Evolutionary conservation across 106 monocot species (phyloP), one percentile per base, ranked within the genome.

Genomic region (Apostasia ramifera): DNA sequence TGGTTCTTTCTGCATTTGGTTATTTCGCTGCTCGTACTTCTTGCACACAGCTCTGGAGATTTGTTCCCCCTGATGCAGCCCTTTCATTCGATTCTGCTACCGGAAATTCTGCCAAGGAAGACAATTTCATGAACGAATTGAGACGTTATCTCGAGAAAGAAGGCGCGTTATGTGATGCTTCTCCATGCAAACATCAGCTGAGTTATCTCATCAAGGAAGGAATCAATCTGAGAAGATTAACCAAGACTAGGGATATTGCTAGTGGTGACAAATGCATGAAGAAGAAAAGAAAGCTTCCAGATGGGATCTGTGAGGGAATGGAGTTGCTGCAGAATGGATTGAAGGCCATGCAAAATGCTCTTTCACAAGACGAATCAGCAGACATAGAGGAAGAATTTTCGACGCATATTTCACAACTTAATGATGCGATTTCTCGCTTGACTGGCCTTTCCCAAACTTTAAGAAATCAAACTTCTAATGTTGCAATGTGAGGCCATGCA

Each of bases 131-230:
- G 90, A 68, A 69, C 5, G 90, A 93, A 55, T 74, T 98, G 26
- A 92, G 81, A 67, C 74, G 65, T 7, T 93, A 79, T 81, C 83
- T 98, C 72, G 87, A 90, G 70, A 99, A 93, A 75, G 90, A 88
- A 67, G 46, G 57, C 12, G 79, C 83, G 53, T 67, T 81, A 44
- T 11, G 46, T 70, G 79, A 60, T 3, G 47, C 61, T 55, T 72
- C 14, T 66, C 55, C 66, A 13, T 85, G 74, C 38, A 75, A 75
- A 63, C 76, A 83, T 40, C 84, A 92, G 68, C 71, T 76, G 40
- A 6, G 57, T 67, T 42, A 68, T 67, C 90, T 99, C 40, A 5
- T 67, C 6, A 73, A 73, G 45, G 98, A 99, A 84, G 98, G 87
- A 26, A 59, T 59, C 14, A 15, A 61, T 15, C 76, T 93, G 55